Conservation (phyloP, 2,329 filamentous ascomycete species). For the Ramichloridium luteum region DNA sequence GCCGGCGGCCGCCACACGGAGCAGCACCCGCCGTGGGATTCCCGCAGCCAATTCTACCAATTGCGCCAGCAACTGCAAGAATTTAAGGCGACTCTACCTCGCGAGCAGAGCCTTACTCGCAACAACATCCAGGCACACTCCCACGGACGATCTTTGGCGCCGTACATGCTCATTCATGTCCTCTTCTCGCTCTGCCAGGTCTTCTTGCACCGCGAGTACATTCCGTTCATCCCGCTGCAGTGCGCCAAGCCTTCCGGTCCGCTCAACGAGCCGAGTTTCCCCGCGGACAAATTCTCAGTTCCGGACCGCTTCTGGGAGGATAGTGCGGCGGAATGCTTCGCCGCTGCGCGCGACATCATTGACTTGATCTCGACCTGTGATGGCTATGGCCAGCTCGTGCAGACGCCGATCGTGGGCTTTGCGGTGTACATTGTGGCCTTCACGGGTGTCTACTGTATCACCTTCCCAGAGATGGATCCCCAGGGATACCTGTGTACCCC, state of each 20-base stretch:
- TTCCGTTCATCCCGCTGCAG: constrained; percentile 51
- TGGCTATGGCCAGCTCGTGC: constrained; percentile 47
- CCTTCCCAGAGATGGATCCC: constrained; percentile 58
- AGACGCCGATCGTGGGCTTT: constrained; percentile 57
- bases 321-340: constrained; percentile 51
- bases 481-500: constrained; percentile 39
- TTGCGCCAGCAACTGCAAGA: constrained; percentile 40
- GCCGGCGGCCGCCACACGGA: constrained; percentile 43
- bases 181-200: constrained; percentile 54
- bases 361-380: constrained; percentile 52
- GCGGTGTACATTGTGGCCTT: constrained; percentile 56
- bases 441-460: constrained; percentile 50
- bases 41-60: constrained; percentile 41
- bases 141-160: constrained; percentile 48
- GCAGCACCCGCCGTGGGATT: constrained; percentile 48
- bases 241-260: constrained; percentile 42
- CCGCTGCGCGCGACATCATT: constrained; percentile 49
- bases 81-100: constrained; percentile 45
- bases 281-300: constrained; percentile 33
- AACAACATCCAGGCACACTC: constrained; percentile 56
- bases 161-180: constrained; percentile 56
- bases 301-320: constrained; percentile 50
- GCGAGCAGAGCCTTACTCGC: constrained; percentile 44
- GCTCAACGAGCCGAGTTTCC: constrained; percentile 46
- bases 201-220: constrained; percentile 56